phyloP scores from a whole-genome alignment of 2,329 filamentous ascomycete genomes.

The Raffaelea arxii region DNA sequence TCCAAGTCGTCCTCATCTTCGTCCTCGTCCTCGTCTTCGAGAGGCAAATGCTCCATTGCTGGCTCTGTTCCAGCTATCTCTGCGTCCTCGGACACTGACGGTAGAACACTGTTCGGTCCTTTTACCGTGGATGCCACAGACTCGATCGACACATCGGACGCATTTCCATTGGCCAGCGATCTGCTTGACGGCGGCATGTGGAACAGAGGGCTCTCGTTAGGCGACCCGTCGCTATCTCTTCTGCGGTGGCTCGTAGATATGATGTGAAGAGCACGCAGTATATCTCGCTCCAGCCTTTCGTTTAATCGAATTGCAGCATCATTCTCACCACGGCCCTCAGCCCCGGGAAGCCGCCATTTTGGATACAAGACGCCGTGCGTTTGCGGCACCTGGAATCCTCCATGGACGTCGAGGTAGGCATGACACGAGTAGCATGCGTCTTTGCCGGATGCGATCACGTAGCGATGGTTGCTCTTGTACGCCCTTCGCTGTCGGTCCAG shows the following conservation, averaged over 20 bases:
- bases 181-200: background rate
- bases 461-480: slow-evolving; percentile 21
- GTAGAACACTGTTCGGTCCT: too few species aligned
- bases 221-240: background rate
- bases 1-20: background rate
- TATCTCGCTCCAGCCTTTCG: background rate
- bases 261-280: background rate
- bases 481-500: slow-evolving; percentile 21
- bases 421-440: slow-evolving; percentile 42
- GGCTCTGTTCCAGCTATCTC: too few species aligned
- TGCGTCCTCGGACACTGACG: too few species aligned
- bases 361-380: slow-evolving; percentile 35
- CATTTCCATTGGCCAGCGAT: background rate
- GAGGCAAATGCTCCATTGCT: too few species aligned
- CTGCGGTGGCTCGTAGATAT: background rate
- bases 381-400: slow-evolving; percentile 28
- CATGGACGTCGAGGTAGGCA: slow-evolving; percentile 31
- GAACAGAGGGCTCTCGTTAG: slow-evolving; percentile 1
- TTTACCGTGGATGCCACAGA: background rate
- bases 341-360: slow-evolving; percentile 31
- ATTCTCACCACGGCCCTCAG: background rate
- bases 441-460: slow-evolving; percentile 38
- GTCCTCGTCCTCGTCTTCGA: too few species aligned
- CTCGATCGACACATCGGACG: background rate
- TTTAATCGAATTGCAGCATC: background rate